Base-by-base conservation (phyloP, 352 stramenopile genomes). In the Pythium biforme region DNA sequence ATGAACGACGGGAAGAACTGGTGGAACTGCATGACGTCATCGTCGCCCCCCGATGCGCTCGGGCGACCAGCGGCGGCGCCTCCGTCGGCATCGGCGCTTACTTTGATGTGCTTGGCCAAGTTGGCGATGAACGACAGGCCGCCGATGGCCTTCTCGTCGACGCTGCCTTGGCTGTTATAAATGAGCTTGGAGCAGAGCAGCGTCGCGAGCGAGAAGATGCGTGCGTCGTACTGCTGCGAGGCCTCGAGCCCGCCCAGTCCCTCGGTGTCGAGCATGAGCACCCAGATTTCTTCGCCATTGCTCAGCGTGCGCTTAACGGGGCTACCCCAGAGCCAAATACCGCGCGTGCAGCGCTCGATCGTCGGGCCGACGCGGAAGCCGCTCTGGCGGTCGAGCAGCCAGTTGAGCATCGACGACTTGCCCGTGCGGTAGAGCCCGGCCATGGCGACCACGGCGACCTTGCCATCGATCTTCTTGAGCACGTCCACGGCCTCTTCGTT, bases 401-500 rank as follows among this genome's bases (percentile, higher is more conserved):
- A 94, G 68, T 96, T 96, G 55, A 96, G 77, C 78, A 96, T 88
- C 27, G 76, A 93, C 52, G 81, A 92, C 68, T 96, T 96, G 59
- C 88, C 88, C 23, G 85, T 96, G 59, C 88, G 81, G 73, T 96
- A 96, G 40, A 94, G 83, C 17, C 88, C 88, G 1, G 84, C 88
- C 74, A 96, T 90, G 55, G 83, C 82, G 27, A 96, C 72, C 27
- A 94, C 84, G 15, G 83, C 81, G 20, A 96, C 73, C 59, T 86
- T 86, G 55, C 83, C 83, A 34, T 88, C 70, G 47, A 96, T 92
- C 58, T 78, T 70, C 31, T 75, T 65, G 47, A 96, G 74, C 25
- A 92, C 62, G 20, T 78, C 62, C 41, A 89, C 75, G 10, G 88
- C 85, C 29, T 91, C 74, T 1, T 92, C 79, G 69, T 94, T 92